Conservation (phyloP, 306 rosid genomes). For the Quercus suber region DNA sequence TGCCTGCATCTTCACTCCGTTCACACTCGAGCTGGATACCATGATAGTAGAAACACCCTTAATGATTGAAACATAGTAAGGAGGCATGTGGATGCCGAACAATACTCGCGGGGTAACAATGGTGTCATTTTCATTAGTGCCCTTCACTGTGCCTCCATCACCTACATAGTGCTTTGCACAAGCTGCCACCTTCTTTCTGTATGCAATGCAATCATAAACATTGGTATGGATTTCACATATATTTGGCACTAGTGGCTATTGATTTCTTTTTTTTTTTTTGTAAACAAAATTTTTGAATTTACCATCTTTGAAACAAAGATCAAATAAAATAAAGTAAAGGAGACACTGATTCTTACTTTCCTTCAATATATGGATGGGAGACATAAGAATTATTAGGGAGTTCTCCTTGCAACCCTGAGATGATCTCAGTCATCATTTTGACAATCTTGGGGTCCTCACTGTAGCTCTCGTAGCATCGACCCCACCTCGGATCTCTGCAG, state of each 20-base stretch:
- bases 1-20: conserved; percentile 17
- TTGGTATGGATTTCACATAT: not conserved
- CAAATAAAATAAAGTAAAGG: not conserved
- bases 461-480: conserved; percentile 9
- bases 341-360: not conserved
- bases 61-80: not conserved
- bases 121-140: conserved; percentile 7
- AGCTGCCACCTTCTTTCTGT: not conserved
- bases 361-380: not conserved
- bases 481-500: conserved; percentile 18
- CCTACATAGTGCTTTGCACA: conserved; percentile 17
- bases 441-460: conserved; percentile 10
- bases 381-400: not conserved
- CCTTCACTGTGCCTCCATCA: conserved; percentile 4
- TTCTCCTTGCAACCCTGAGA: conserved; percentile 10
- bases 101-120: not conserved
- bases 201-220: not conserved
- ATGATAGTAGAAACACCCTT: conserved; percentile 11
- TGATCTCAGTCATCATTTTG: not conserved
- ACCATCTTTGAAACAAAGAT: not conserved
- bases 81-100: conserved; percentile 6
- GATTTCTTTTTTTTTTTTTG: too few relatives aligned
- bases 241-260: too few relatives aligned
- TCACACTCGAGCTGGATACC: conserved; percentile 2
- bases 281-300: too few relatives aligned